A percentile compares a stretch with the other conserved stretches of the same genome.
phyloP scores from a whole-genome alignment of 2,329 filamentous ascomycete species.

The Aspergillus tanneri region DNA sequence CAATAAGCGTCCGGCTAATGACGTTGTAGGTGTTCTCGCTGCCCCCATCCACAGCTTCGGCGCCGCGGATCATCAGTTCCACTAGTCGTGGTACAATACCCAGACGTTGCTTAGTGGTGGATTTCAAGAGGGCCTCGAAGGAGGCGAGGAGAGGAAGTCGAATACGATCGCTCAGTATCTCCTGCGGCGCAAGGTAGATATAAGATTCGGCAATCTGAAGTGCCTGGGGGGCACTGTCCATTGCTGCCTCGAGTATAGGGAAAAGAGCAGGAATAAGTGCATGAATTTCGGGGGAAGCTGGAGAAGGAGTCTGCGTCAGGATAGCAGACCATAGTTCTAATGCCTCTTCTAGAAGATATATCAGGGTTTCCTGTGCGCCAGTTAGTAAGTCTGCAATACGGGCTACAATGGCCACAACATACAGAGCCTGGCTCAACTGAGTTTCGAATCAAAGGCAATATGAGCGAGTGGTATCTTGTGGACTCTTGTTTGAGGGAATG shows the following conservation, averaged over 20 bases:
- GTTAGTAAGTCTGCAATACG: constrained; percentile 5
- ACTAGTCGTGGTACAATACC: constrained; percentile 51
- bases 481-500: constrained; percentile 78
- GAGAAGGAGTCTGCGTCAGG: constrained; percentile 62
- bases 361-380: constrained; percentile 55
- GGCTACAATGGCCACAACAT: constrained; percentile 17
- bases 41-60: constrained; percentile 60
- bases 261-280: constrained; percentile 63
- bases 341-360: constrained; percentile 88
- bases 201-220: constrained; percentile 69
- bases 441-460: constrained; percentile 78
- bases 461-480: constrained; percentile 72
- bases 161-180: constrained; percentile 43
- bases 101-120: constrained; percentile 40
- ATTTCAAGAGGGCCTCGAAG: constrained; percentile 41
- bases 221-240: constrained; percentile 61
- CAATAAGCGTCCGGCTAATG: constrained; percentile 65
- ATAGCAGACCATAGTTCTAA: constrained; percentile 85
- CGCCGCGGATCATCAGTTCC: constrained; percentile 64
- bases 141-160: constrained; percentile 39
- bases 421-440: constrained; percentile 75
- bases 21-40: constrained; percentile 57
- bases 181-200: constrained; percentile 60
- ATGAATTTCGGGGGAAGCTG: constrained; percentile 60
- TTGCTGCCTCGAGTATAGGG: constrained; percentile 65